Evolutionary conservation across 306 rosid genomes (phyloP), one percentile per base, ranked within the genome.

Genomic region (Casuarina glauca): DNA sequence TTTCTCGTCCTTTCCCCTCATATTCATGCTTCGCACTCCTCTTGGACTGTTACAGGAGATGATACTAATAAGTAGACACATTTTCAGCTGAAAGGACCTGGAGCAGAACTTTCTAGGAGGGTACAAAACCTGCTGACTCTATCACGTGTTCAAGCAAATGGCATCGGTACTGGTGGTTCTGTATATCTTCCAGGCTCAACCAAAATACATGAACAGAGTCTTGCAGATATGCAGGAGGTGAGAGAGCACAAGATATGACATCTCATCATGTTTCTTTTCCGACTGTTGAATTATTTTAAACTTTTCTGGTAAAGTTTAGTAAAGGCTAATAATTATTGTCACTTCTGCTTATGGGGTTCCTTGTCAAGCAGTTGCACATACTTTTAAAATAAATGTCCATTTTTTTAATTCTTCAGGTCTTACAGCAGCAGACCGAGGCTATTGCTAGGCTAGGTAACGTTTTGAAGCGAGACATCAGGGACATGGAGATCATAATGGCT

Each of bases 391-490:
- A n/a, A 74, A 54, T 36, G 51, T 53, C 9, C 5, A 3, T 49
- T 70, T 52, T 69, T 26, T 51, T 48, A 35, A 49, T 49, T 19
- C 63, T 39, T 26, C 88, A 96, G 99, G 97, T 96, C 63, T 86
- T 96, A 68, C 98, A 93, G 70, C 94, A 96, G 85, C 99, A 96
- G 83, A 96, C 94, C 2, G 99, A 91, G 73, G 99, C 98, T 70
- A 85, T 96, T 75, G 96, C 93, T 39, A 90, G 96, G 85, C 97
- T 96, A 26, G 97, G 98, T 39, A 85, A 61, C 83, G 97, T 96
- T 79, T 86, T 96, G 79, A 96, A 90, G 91, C 96, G 98, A 41
- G 99, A 96, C 79, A 66, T 82, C 44, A 83, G 99, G 75, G 93
- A 96, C 80, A 85, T 90, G 96, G 97, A 89, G 90, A 96, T 96